phyloP scores from a whole-genome alignment of 345 rosid species.

The Sonneratia alba region DNA sequence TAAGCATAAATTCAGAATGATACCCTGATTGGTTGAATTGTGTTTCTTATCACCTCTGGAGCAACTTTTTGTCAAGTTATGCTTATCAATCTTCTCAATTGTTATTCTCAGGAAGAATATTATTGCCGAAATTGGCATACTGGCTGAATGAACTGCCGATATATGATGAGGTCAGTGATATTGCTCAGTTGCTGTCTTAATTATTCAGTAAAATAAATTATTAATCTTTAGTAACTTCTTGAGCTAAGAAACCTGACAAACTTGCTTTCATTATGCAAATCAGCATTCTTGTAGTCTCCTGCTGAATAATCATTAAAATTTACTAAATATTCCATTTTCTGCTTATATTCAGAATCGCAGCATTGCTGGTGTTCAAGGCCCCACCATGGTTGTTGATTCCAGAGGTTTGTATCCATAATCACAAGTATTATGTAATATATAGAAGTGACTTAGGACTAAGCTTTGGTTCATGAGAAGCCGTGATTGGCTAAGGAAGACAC shows the following conservation, averaged over 20 bases:
- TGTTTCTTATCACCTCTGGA: neutral
- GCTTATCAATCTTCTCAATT: neutral
- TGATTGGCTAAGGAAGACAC: neutral
- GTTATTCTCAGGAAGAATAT: conserved; percentile 58
- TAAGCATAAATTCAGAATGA: neutral
- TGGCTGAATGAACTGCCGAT: conserved; percentile 80
- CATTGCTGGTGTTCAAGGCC: conserved; percentile 10
- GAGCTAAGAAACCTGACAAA: neutral
- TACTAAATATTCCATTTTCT: neutral
- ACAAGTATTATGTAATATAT: neutral
- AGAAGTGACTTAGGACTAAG: neutral
- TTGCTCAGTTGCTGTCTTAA: neutral
- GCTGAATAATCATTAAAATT: neutral
- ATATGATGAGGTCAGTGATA: conserved; percentile 51
- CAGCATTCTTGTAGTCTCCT: neutral
- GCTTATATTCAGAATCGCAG: conserved; percentile 4
- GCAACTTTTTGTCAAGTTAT: neutral
- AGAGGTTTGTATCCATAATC: conserved; percentile 7
- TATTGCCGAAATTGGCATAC: conserved; percentile 57
- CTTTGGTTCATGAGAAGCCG: neutral
- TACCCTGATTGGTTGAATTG: neutral
- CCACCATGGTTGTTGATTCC: neutral
- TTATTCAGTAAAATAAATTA: neutral
- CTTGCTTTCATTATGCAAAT: neutral
- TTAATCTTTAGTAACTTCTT: neutral